Base-by-base conservation (phyloP, 2,329 filamentous ascomycete genomes). In the Aspergillus arachidicola region DNA sequence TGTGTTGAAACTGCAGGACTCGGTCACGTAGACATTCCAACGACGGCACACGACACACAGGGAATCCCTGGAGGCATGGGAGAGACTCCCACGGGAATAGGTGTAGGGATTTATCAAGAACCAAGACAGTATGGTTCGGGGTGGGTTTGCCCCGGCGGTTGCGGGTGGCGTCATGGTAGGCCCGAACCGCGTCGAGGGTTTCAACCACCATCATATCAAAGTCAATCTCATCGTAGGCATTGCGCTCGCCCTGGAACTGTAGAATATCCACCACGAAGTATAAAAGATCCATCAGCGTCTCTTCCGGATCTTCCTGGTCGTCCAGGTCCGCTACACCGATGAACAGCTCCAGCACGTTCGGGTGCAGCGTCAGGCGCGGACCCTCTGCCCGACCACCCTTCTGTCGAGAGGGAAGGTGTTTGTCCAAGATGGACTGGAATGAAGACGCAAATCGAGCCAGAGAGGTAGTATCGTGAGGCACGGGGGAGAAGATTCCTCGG, bases 181-280 rank as follows among this genome's bases (percentile, higher is more conserved):
- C 86, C 57, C 89, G 87, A 30, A 99, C 81, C 2, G 93, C 92
- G 78, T 97, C 94, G 45, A 93, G 86, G 0, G 92, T 92, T 70
- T 97, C 93, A 45, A 98, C 85, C 6, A 94, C 88, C 87, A 99
- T 96, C 69, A 85, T 81, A 69, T 99, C 95, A 73, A 98, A 96
- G 77, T 98, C 94, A 66, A 99, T 92, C 79, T 99, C 95, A 71
- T 99, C 95, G 78, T 97, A 97, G 0, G 96, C 95, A 74, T 98
- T 99, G 55, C 89, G 87, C 79, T 99, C 96, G 19, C 95, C 95
- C 70, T 97, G 92, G 77, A 99, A 98, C 75, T 98, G 95, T 3
- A 99, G 83, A 58, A 98, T 94, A 72, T 99, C 95, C 6, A 99
- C 90, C 1, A 98, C 91, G 74, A 98, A 98, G 79, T 97, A 98